Evolutionary conservation across 83 land plant genomes (phyloP), one percentile per base, ranked within the genome.

Genomic region (Picea abies): DNA sequence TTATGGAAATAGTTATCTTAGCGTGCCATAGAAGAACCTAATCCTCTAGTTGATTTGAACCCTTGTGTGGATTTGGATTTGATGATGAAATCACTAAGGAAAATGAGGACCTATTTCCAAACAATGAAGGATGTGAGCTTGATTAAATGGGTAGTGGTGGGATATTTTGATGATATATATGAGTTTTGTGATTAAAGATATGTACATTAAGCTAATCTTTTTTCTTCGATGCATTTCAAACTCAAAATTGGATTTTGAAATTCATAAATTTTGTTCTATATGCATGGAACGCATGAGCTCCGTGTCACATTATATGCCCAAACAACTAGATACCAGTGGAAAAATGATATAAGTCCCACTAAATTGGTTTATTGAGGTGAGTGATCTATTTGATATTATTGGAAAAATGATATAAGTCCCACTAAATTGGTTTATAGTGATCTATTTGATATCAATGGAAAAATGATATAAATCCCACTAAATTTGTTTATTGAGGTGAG

Each of bases 141-240:
- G 82, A 80, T 26, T 84, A 91, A 89, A 81, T 83, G 89, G 41
- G 91, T 91, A 1, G 85, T 91, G 66, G 91, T 85, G 3, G 93
- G 89, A 15, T 91, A 89, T 82, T 84, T 91, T 23, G 93, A 91
- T 66, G 93, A 91, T 71, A 89, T 91, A 26, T 91, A 91, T 83
- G 84, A 81, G 22, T 91, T 89, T 56, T 91, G 89, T 80, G 85
- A 83, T 37, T 84, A 82, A 61, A 65, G 81, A 19, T 91, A 91
- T 88, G 92, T 90, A 29, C 32, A 29, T 29, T 29, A 29, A 29
- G 32, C 32, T 29, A 29, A 29, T 29, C 32, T 29, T 19, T 20
- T 3, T 15, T 3, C 6, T 39, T 39, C 5, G 2, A 39, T 39
- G 44, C 44, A 39, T 66, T 66, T 67, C 71, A 29, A 29, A 67